phyloP scores from a whole-genome alignment of 192 early-diverging fungal genomes.

The Coemansia sp. region DNA sequence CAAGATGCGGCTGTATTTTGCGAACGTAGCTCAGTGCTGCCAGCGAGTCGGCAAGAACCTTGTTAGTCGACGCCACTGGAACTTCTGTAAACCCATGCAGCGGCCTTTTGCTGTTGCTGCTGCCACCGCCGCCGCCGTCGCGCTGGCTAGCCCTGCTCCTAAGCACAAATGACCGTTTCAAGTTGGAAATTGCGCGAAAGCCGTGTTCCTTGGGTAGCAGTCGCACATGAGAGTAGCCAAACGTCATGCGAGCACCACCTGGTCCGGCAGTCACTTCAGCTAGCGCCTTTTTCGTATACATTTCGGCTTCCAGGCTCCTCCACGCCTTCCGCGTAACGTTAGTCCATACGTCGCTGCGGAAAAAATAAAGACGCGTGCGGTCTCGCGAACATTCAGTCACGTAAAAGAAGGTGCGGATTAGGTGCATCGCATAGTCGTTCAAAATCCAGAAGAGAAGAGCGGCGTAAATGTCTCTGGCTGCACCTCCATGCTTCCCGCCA shows the following conservation, averaged over 20 bases:
- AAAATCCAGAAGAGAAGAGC: slow-evolving; percentile 69
- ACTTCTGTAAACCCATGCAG: slow-evolving; percentile 17
- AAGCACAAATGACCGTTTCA: slow-evolving; percentile 32
- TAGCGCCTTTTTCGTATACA: slow-evolving; percentile 13
- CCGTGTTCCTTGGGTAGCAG: slow-evolving; percentile 76
- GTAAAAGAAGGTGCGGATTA: slow-evolving; percentile 69
- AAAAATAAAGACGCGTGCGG: slow-evolving; percentile 68
- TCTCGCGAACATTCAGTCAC: slow-evolving; percentile 68
- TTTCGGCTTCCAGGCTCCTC: slow-evolving; percentile 30
- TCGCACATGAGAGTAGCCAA: slow-evolving; percentile 62
- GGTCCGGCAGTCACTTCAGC: background rate
- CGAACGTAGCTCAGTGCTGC: slow-evolving; percentile 26
- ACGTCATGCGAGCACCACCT: background rate
- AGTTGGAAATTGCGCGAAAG: slow-evolving; percentile 76
- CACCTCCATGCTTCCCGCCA: background rate
- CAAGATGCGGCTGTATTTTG: slow-evolving; percentile 14
- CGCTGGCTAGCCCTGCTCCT: background rate
- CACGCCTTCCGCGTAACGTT: slow-evolving; percentile 50
- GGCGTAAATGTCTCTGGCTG: slow-evolving; percentile 49
- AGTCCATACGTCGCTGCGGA: slow-evolving; percentile 73
- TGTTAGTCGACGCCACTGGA: slow-evolving; percentile 8
- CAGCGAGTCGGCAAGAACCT: slow-evolving; percentile 10
- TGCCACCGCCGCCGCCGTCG: background rate
- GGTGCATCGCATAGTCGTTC: slow-evolving; percentile 53
- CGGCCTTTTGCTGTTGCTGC: background rate